Evolutionary conservation across 352 stramenopile species (phyloP).

Genomic region (Phytophthora cryptogea): DNA sequence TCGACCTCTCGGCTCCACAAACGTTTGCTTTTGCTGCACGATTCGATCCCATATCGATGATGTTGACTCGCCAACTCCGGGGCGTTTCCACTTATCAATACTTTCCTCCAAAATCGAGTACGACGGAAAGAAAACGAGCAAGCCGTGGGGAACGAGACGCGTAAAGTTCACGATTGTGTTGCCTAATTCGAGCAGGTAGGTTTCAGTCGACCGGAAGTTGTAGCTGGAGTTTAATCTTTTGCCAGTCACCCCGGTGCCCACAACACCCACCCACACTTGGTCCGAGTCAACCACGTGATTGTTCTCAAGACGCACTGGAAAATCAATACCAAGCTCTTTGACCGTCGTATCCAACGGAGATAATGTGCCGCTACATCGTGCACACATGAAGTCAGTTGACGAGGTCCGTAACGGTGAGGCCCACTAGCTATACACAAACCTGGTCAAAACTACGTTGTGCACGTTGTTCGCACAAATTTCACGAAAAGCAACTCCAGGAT

Average conservation of each 20-base stretch:
- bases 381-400: slow-evolving; percentile 9
- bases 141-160: slow-evolving; percentile 94
- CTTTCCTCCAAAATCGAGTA: slow-evolving; percentile 95
- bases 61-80: slow-evolving; percentile 42
- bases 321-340: slow-evolving; percentile 96
- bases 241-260: slow-evolving; percentile 92
- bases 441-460: slow-evolving; percentile 88
- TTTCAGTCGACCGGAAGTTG: slow-evolving; percentile 90
- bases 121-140: slow-evolving; percentile 99
- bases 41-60: slow-evolving; percentile 82
- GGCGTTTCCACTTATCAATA: slow-evolving; percentile 73
- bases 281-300: slow-evolving; percentile 95
- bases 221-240: slow-evolving; percentile 96
- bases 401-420: neutral
- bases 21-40: slow-evolving; percentile 74
- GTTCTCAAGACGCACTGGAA: slow-evolving; percentile 97
- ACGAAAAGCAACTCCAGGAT: slow-evolving; percentile 95
- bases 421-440: slow-evolving; percentile 32
- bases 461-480: slow-evolving; percentile 94
- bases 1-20: slow-evolving; percentile 74
- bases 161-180: slow-evolving; percentile 96
- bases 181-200: slow-evolving; percentile 96
- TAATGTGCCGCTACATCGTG: slow-evolving; percentile 92
- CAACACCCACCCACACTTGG: slow-evolving; percentile 91
- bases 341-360: slow-evolving; percentile 96